Evolutionary conservation across 495 filamentous ascomycete genomes (phyloP).

Genomic region (Letharia columbiana): DNA sequence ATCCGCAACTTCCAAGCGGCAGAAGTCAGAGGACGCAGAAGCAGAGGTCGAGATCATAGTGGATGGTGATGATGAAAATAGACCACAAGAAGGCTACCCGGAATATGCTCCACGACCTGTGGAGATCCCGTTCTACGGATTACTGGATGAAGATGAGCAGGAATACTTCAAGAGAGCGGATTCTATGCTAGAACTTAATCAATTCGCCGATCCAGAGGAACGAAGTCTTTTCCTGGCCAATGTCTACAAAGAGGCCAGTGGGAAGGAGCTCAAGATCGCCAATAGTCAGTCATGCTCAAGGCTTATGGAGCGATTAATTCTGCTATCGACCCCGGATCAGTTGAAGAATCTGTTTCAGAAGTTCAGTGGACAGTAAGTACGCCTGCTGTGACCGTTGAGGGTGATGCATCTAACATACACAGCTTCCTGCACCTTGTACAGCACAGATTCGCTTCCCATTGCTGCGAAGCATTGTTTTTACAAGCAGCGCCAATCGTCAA

Average conservation of each 20-base stretch:
- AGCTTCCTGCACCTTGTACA: conserved; percentile 79
- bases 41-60: conserved; percentile 18
- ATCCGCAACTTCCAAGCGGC: conserved; percentile 21
- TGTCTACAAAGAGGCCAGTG: conserved; percentile 75
- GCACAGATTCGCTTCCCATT: conserved; percentile 93
- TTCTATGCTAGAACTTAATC: conserved; percentile 78
- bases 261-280: conserved; percentile 92
- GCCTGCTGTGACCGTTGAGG: not conserved
- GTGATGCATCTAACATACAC: conserved; percentile 15
- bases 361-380: conserved; percentile 65
- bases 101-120: conserved; percentile 4
- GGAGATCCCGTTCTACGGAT: conserved; percentile 70
- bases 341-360: conserved; percentile 76
- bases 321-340: conserved; percentile 68
- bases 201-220: conserved; percentile 72
- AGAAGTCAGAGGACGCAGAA: conserved; percentile 23
- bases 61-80: conserved; percentile 18
- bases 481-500: conserved; percentile 70
- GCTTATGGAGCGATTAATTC: conserved; percentile 82
- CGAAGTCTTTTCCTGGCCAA: conserved; percentile 71
- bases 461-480: conserved; percentile 87
- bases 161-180: conserved; percentile 89
- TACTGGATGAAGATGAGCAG: conserved; percentile 81
- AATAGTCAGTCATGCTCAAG: conserved; percentile 91
- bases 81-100: conserved; percentile 11